Conservation (phyloP, 164 flowering plant species). For the Sextonia rubra region DNA sequence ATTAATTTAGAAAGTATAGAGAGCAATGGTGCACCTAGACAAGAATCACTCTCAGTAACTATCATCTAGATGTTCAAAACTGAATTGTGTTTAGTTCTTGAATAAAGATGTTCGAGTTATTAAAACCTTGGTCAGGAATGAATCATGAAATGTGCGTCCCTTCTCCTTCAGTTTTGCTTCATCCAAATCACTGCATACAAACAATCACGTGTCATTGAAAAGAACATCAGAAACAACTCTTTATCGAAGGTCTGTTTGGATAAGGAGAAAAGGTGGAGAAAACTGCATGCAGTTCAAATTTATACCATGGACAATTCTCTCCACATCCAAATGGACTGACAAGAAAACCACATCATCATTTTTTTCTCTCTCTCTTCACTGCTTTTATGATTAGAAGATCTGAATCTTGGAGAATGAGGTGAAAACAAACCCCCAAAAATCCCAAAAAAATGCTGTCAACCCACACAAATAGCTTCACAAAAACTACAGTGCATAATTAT, state of each 20-base stretch:
- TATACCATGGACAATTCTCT: too few species aligned
- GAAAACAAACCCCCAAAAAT: not conserved
- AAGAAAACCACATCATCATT: not conserved
- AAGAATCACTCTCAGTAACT: not conserved
- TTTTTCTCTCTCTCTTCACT: not conserved
- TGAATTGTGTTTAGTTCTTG: not conserved
- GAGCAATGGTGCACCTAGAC: not conserved
- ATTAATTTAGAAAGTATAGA: not conserved
- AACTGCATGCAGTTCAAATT: too few species aligned
- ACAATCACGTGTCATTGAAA: constrained; percentile 11
- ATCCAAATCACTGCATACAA: constrained; percentile 66
- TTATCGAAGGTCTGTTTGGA: not conserved
- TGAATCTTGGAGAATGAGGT: not conserved
- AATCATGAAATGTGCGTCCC: constrained; percentile 82
- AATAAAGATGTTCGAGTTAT: not conserved
- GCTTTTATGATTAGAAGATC: not conserved
- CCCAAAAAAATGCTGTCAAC: not conserved
- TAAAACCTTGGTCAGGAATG: constrained; percentile 83
- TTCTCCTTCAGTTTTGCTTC: constrained; percentile 89
- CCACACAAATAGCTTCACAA: not conserved
- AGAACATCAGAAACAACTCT: not conserved
- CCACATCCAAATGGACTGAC: not conserved
- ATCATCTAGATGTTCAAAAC: not conserved
- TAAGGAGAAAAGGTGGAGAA: too few species aligned
- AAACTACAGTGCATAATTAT: not conserved